Conservation (phyloP, 176 grass and related monocot genomes). For the Hordeum marinum region DNA sequence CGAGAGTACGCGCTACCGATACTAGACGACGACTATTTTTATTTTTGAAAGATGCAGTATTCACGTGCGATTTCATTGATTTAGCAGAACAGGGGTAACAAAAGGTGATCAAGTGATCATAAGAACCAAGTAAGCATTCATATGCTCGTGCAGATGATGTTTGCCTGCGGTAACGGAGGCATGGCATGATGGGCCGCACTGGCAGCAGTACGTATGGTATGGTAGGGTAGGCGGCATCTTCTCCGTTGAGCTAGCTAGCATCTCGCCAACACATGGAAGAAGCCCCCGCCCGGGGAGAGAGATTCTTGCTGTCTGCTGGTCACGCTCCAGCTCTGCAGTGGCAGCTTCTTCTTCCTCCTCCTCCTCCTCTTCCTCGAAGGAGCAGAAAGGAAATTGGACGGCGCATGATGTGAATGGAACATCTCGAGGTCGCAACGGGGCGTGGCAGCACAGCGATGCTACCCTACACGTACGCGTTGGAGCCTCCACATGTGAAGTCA, state of each 20-base stretch:
- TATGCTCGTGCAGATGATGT: neutral
- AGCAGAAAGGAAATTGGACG: too few species aligned
- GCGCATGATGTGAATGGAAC: neutral
- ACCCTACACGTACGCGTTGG: neutral
- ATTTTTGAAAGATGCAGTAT: too few species aligned
- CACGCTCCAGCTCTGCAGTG: neutral
- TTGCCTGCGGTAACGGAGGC: neutral
- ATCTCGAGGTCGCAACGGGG: neutral
- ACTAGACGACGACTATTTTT: too few species aligned
- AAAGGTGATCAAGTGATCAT: too few species aligned
- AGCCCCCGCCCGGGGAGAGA: neutral
- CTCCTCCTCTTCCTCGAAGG: too few species aligned
- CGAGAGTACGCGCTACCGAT: too few species aligned
- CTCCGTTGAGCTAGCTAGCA: too few species aligned
- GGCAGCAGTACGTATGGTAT: neutral
- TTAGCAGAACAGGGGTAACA: too few species aligned
- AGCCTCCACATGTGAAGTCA: neutral
- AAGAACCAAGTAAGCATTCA: neutral
- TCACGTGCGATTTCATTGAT: too few species aligned
- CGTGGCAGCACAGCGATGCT: neutral
- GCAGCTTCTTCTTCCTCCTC: neutral
- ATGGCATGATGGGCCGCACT: neutral
- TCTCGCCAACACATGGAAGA: neutral
- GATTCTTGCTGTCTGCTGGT: neutral
- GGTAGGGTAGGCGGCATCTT: too few species aligned